Evolutionary conservation across 2,329 filamentous ascomycete species (phyloP), one percentile per base, ranked within the genome.

Genomic region (Colletotrichum nymphaeae): DNA sequence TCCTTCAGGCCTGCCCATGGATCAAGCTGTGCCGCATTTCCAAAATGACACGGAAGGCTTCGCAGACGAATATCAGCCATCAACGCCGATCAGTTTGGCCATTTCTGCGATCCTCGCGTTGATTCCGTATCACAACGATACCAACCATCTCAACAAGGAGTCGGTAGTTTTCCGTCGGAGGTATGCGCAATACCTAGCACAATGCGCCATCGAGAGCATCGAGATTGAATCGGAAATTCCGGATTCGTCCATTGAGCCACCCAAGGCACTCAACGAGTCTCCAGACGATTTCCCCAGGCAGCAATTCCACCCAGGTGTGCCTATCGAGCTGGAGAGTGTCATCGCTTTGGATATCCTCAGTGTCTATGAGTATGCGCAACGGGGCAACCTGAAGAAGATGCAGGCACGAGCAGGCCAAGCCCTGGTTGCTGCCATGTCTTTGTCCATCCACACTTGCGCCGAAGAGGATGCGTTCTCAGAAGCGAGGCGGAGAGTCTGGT

Each of bases 351-450:
- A 86, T 62, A 75, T 89, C 14, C 78, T 89, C 2, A 87, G 86
- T 75, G 82, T 87, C 5, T 89, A 88, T 76, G 87, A 89, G 77
- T 89, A 89, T 78, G 84, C 85, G 1, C 87, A 89, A 72, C 81
- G 87, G 6, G 87, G 87, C 1, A 89, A 89, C 75, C 78, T 88
- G 74, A 85, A 86, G 73, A 88, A 88, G 77, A 88, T 88, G 86
- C 81, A 84, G 67, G 84, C 82, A 69, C 81, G 87, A 65, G 84
- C 86, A 1, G 85, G 85, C 0, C 84, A 87, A 69, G 87, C 87
- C 3, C 76, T 88, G 49, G 81, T 86, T 72, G 77, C 83, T 19
- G 86, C 86, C 8, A 86, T 88, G 81, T 83, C 82, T 37, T 76
- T 86, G 28, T 82, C 80, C 6, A 78, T 89, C 1, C 86, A 88